Conservation (phyloP, 2,329 filamentous ascomycete species). For the Rutstroemia sp. region DNA sequence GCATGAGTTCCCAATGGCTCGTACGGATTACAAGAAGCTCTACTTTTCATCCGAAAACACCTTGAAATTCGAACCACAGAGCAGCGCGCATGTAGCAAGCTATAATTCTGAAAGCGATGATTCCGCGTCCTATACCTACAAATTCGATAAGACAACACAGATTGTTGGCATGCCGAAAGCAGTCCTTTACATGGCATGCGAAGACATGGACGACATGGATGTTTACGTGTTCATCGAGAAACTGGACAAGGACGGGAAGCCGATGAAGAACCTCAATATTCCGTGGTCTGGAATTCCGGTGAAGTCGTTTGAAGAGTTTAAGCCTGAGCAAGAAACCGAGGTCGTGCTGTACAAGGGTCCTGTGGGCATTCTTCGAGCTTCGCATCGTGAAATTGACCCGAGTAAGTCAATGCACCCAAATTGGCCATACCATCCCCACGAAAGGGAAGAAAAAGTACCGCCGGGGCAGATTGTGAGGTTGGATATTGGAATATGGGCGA, state of each 20-base stretch:
- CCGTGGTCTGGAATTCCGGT: conserved; percentile 21
- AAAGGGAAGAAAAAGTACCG: conserved; percentile 6
- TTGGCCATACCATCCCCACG: conserved; percentile 11
- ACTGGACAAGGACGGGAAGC: conserved; percentile 34
- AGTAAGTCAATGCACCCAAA: background rate
- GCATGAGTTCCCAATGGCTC: conserved; percentile 13
- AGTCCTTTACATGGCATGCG: conserved; percentile 37
- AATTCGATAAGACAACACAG: conserved; percentile 32
- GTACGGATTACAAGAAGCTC: background rate
- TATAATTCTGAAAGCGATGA: too few relatives aligned
- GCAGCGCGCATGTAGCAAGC: too few relatives aligned
- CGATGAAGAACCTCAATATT: conserved; percentile 37
- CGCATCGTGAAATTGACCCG: conserved; percentile 8
- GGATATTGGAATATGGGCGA: conserved; percentile 15
- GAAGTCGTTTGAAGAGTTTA: conserved; percentile 5
- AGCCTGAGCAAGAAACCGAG: background rate
- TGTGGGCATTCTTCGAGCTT: conserved; percentile 11
- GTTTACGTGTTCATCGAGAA: conserved; percentile 40
- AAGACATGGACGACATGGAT: conserved; percentile 36
- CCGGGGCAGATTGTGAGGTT: conserved; percentile 13
- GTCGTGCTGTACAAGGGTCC: conserved; percentile 10
- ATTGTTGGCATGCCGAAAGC: conserved; percentile 42
- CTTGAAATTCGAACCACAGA: too few relatives aligned
- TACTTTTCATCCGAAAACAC: background rate
- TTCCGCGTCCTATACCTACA: conserved; percentile 10